These are phyloP conservation scores for Lactarius sp. DNA, from an alignment of 768 basidiomycete genomes.

Conservation along the genomic window DNA sequence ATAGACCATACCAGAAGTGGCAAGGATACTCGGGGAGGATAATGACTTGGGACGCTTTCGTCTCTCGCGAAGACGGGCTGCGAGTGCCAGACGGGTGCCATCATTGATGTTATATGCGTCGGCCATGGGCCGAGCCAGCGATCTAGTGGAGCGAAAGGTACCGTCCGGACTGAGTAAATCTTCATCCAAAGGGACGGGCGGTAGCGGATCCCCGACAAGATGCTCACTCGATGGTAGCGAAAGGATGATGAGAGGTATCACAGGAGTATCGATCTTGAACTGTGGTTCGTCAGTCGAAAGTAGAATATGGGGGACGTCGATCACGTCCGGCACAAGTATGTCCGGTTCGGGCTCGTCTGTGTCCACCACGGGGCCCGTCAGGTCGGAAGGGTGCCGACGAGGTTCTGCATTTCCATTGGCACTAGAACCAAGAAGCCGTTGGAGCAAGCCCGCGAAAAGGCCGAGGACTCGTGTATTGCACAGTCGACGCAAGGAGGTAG, in stretches of 20 bases:
- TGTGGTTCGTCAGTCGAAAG: background rate
- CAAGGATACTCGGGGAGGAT: background rate
- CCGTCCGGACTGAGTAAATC: slow-evolving; percentile 16
- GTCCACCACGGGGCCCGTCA: background rate
- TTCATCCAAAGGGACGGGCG: background rate
- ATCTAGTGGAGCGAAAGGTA: slow-evolving; percentile 9
- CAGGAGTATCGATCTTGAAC: background rate
- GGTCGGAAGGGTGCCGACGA: background rate
- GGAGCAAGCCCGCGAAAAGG: background rate
- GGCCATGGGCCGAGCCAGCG: background rate
- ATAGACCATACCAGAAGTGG: background rate
- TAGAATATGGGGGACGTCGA: background rate
- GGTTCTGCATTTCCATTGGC: background rate
- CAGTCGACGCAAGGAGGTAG: background rate
- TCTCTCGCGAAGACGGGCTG: slow-evolving; percentile 12
- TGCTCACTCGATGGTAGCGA: slow-evolving; percentile 14
- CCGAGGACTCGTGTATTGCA: background rate
- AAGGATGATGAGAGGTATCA: slow-evolving; percentile 17
- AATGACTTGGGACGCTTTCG: background rate
- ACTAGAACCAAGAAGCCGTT: background rate
- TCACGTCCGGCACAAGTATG: background rate
- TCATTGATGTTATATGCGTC: background rate
- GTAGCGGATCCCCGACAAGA: background rate
- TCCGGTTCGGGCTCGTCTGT: background rate
- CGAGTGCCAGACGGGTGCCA: slow-evolving; percentile 6